Evolutionary conservation across 495 filamentous ascomycete species (phyloP).

Genomic region (Massariosphaeria phaeospora): DNA sequence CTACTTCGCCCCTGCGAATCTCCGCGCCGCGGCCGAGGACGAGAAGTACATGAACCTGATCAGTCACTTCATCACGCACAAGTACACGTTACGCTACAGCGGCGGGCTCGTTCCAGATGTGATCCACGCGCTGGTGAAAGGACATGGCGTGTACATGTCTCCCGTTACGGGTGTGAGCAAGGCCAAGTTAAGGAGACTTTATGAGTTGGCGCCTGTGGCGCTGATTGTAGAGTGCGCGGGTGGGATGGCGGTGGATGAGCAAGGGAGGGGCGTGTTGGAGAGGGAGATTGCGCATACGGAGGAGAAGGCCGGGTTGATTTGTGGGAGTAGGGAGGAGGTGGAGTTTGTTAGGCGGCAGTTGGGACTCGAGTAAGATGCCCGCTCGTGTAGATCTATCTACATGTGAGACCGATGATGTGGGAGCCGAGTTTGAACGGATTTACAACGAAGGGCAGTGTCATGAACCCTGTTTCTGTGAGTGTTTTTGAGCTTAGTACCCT

Average conservation of each 20-base stretch:
- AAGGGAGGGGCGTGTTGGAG: constrained; percentile 41
- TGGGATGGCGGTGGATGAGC: constrained; percentile 45
- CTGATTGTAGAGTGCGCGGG: constrained; percentile 51
- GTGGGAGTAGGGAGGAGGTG: constrained; percentile 48
- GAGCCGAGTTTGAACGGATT: too few relatives aligned
- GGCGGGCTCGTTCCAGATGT: constrained; percentile 53
- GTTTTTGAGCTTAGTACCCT: too few relatives aligned
- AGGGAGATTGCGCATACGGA: constrained; percentile 39
- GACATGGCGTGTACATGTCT: constrained; percentile 50
- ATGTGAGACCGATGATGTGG: too few relatives aligned
- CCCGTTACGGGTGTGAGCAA: constrained; percentile 45
- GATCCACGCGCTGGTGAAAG: constrained; percentile 49
- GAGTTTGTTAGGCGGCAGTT: constrained; percentile 34
- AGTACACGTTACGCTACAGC: constrained; percentile 50
- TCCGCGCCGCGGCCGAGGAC: constrained; percentile 46
- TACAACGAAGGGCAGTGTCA: too few relatives aligned
- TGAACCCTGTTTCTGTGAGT: too few relatives aligned
- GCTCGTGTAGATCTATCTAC: too few relatives aligned
- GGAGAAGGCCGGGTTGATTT: constrained; percentile 48
- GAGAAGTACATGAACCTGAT: constrained; percentile 44
- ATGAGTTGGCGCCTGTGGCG: constrained; percentile 49
- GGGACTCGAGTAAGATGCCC: too few relatives aligned
- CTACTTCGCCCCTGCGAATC: constrained; percentile 53
- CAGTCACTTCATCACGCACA: constrained; percentile 39
- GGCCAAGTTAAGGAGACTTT: constrained; percentile 50